Base-by-base conservation (phyloP, 1,284 basidiomycete species). In the Marasmius tenuissimus region DNA sequence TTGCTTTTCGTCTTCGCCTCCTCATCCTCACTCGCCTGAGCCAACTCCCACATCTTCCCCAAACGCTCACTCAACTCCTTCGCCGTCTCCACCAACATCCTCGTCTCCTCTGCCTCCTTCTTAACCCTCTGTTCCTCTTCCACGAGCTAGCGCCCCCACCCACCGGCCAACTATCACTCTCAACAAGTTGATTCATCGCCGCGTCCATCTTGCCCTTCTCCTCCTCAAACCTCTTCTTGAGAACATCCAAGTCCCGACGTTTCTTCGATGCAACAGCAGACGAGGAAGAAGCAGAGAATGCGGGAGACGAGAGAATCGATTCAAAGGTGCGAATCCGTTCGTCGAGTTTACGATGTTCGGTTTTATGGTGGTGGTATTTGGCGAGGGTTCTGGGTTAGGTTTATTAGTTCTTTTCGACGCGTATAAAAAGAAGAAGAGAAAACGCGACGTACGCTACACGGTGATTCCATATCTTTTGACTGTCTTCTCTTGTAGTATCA, bases 111-210 rank as follows among this genome's bases (percentile, higher is more conserved):
- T 35, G 33, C 52, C 33, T 60, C 52, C 27, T 55, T 55, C 33
- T 54, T 47, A 12, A 27, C 40, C 40, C 35, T 38, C 14, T 55
- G 51, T 6, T 42, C 16, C n/a, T 47, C 34, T 20, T 33, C 37
- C 14, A 10, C n/a, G 38, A 34, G 14, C 14, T 34, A 34, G 59
- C 11, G 35, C 34, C 33, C 16, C 37, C 52, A 9, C 59, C 59
- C 10, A 55, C 42, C 27, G 59, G 59, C 59, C 59, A 60, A 55
- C 52, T 48, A 55, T 55, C 52, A 7, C 52, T 45, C 16, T 55
- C 59, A 14, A 49, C 35, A 12, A 60, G 42, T 10, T 48, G 33
- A n/a, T 33, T 55, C 39, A 47, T 22, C 12, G 45, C 20, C 4
- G 14, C 39, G 10, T 55, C 18, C 39, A 47, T 47, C 42, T n/a